A percentile compares a stretch with the other conserved stretches of the same genome.
Evolutionary conservation across 352 stramenopile genomes (phyloP).

Genomic region (Globisporangium heterothallicum): DNA sequence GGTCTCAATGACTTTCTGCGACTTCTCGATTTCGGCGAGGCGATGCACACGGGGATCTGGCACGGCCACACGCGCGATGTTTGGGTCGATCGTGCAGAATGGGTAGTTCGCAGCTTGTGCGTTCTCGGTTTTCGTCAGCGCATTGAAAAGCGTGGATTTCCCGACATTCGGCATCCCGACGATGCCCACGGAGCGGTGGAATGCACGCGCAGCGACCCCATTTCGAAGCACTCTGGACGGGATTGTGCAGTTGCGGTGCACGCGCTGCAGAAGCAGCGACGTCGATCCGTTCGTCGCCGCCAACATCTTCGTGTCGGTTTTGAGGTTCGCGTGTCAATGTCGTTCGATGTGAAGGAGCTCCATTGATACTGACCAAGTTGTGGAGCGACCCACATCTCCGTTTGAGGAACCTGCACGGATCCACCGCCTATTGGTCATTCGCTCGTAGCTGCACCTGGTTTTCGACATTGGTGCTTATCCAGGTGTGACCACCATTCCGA

Average conservation of each 20-base stretch:
- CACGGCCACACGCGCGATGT: slow-evolving; percentile 73
- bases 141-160: slow-evolving; percentile 88
- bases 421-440: too few relatives aligned
- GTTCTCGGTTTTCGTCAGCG: slow-evolving; percentile 80
- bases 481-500: too few relatives aligned
- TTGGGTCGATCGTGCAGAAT: slow-evolving; percentile 88
- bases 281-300: background rate
- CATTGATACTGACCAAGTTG: background rate
- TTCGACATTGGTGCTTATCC: too few relatives aligned
- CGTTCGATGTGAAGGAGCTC: background rate
- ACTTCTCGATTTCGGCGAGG: slow-evolving; percentile 68
- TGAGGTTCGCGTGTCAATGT: slow-evolving; percentile 3
- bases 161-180: slow-evolving; percentile 88
- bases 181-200: slow-evolving; percentile 83
- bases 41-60: slow-evolving; percentile 55
- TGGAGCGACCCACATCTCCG: background rate
- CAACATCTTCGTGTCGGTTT: background rate
- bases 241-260: slow-evolving; percentile 2
- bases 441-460: too few relatives aligned
- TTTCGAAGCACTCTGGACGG: background rate
- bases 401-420: too few relatives aligned
- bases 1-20: slow-evolving; percentile 67
- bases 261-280: slow-evolving; percentile 17
- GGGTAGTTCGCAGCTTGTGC: slow-evolving; percentile 85
- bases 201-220: slow-evolving; percentile 21